Base-by-base conservation (phyloP, 805 yeast genomes). In the Yarrowia alimentaria region DNA sequence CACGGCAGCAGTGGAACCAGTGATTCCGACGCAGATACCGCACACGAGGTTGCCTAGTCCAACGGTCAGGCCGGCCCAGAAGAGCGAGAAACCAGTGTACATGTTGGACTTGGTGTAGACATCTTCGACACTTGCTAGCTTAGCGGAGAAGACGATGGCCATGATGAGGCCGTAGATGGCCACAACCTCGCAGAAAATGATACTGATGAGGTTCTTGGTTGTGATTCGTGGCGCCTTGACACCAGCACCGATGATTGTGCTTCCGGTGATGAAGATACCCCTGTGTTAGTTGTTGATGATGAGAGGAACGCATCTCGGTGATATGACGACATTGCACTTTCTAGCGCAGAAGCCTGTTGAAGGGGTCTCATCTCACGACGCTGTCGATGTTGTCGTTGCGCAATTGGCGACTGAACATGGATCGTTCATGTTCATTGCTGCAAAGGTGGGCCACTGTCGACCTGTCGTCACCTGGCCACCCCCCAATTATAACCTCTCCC, bases 1-100 rank as follows among this genome's bases (percentile, higher is more conserved):
- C 55, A 93, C 79, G 31, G 99, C 99, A 26, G 98, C 99, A n/a
- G 97, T 93, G 19, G 98, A 83, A 42, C 99, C 99, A 12, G 99
- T 93, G 55, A 93, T 77, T 56, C 99, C 99, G 42, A 93, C 99
- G 3, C 96, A 91, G 52, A 93, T 74, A 72, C 99, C 99, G 76
- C 99, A 93, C 54, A 93, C 83, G 66, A 93, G 77, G 69, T 93
- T 93, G 61, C 94, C 81, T 24, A 86, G 66, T 30, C 99, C 99
- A 43, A 93, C 99, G 5, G 99, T 93, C 47, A 90, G 64, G 21
- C 99, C 99, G 19, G 97, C 99, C 99, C 99, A 93, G 68, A 93
- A 93, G 56, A 93, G 74, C 6, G 98, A 81, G 65, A 81, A 93
- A 6, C 99, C 99, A 4, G 99, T 93, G 70, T 87, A 93, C 61